These are phyloP conservation scores for Hypomontagnella monticulosa DNA, from an alignment of 495 filamentous ascomycete genomes.

Conservation along the genomic window DNA sequence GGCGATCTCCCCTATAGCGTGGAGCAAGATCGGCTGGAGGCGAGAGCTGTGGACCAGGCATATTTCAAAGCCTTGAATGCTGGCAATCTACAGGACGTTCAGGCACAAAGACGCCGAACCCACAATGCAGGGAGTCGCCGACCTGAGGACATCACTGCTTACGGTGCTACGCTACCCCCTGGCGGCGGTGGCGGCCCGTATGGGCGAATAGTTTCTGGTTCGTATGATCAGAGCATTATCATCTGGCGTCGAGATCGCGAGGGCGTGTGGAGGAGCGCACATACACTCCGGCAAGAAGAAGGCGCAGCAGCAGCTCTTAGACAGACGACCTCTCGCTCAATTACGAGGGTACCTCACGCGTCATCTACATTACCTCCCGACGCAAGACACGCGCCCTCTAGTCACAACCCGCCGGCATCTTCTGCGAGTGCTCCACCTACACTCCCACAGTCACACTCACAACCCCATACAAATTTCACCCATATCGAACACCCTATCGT, in stretches of 20 bases:
- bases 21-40: conserved; percentile 75
- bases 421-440: conserved; percentile 31
- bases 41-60: conserved; percentile 72
- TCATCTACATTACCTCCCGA: conserved; percentile 11
- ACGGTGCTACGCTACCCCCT: conserved; percentile 85
- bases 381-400: not conserved
- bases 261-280: conserved; percentile 79
- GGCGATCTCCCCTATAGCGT: conserved; percentile 84
- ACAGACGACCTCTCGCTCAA: conserved; percentile 15
- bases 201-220: conserved; percentile 91
- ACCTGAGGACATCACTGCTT: conserved; percentile 77
- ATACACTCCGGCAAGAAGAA: conserved; percentile 75
- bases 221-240: conserved; percentile 93
- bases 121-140: conserved; percentile 80
- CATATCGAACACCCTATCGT: conserved; percentile 47
- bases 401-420: conserved; percentile 13
- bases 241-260: conserved; percentile 89
- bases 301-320: conserved; percentile 55
- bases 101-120: conserved; percentile 56
- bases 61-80: conserved; percentile 75
- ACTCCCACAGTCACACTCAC: conserved; percentile 30
- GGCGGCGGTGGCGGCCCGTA: conserved; percentile 88
- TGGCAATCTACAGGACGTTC: conserved; percentile 60
- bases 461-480: conserved; percentile 33
- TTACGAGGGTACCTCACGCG: conserved; percentile 21